Conservation (phyloP, 2,329 filamentous ascomycete species). For the Claviceps digitariae region DNA sequence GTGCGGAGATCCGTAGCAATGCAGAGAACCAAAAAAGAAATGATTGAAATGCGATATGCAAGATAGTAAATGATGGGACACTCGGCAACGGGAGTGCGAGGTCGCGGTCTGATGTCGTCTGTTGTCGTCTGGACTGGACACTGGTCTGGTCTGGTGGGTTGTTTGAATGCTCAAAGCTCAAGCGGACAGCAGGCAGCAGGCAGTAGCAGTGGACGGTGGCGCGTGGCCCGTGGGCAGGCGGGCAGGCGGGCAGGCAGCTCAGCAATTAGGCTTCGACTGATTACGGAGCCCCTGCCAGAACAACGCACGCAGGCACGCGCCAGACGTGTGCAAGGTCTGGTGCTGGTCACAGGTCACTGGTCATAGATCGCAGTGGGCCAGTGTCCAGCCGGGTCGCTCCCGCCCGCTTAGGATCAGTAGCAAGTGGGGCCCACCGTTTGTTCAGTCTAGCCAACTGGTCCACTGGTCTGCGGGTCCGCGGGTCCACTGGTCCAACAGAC, state of each 20-base stretch:
- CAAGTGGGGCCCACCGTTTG: not conserved
- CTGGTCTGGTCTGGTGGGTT: not conserved
- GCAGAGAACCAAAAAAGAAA: not conserved
- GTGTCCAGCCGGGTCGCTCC: not conserved
- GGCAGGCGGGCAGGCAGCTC: not conserved
- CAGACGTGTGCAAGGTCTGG: not conserved
- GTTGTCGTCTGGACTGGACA: not conserved
- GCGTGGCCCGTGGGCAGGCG: not conserved
- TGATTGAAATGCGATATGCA: not conserved
- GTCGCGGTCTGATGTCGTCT: not conserved
- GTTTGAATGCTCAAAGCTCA: not conserved
- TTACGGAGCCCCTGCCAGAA: not conserved
- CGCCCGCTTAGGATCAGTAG: not conserved
- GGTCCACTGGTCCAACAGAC: not conserved
- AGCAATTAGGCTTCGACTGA: constrained; percentile 2
- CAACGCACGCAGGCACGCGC: not conserved
- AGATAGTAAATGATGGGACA: not conserved
- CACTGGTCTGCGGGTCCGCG: too few relatives aligned
- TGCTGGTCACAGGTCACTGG: not conserved
- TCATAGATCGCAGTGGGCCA: not conserved
- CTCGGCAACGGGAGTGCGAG: not conserved
- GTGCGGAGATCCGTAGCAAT: not conserved
- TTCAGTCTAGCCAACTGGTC: not conserved
- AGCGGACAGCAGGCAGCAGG: not conserved
- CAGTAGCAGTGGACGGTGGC: not conserved